Conservation (phyloP, 2,329 filamentous ascomycete species). For the Didymella glomerata region DNA sequence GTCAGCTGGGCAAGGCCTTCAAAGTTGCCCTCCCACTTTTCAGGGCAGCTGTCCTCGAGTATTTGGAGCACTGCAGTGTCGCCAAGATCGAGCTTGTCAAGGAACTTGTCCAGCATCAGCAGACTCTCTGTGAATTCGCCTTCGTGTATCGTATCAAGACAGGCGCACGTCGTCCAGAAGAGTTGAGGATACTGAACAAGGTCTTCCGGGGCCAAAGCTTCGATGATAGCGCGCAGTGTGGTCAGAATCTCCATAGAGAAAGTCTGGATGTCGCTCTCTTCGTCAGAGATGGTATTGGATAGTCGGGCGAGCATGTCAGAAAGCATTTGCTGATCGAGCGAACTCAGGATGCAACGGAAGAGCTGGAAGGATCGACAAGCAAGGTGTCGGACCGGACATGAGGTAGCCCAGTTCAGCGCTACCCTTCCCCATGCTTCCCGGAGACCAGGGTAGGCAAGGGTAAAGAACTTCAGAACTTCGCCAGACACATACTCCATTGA, state of each 20-base stretch:
- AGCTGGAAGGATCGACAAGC: conserved; percentile 98
- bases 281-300: conserved; percentile 96
- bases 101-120: conserved; percentile 86
- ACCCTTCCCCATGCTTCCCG: conserved; percentile 91
- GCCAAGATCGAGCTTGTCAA: conserved; percentile 83
- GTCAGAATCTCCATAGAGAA: conserved; percentile 98
- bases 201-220: conserved; percentile 79
- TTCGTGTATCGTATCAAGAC: conserved; percentile 95
- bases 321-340: conserved; percentile 90
- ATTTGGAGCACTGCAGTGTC: conserved; percentile 72
- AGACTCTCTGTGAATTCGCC: conserved; percentile 91
- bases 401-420: conserved; percentile 94
- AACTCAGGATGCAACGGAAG: conserved; percentile 91
- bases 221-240: conserved; percentile 89
- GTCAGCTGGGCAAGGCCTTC: conserved; percentile 85
- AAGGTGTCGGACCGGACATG: conserved; percentile 91
- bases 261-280: conserved; percentile 90
- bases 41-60: conserved; percentile 80
- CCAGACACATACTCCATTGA: conserved; percentile 87
- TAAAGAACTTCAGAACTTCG: conserved; percentile 85
- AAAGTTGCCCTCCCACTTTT: conserved; percentile 88
- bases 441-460: conserved; percentile 82
- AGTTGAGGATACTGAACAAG: conserved; percentile 91
- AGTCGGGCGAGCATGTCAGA: conserved; percentile 95
- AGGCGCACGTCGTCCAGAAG: conserved; percentile 98